phyloP scores from a whole-genome alignment of 768 basidiomycete species.

The Boletus rufocinnamomeus region DNA sequence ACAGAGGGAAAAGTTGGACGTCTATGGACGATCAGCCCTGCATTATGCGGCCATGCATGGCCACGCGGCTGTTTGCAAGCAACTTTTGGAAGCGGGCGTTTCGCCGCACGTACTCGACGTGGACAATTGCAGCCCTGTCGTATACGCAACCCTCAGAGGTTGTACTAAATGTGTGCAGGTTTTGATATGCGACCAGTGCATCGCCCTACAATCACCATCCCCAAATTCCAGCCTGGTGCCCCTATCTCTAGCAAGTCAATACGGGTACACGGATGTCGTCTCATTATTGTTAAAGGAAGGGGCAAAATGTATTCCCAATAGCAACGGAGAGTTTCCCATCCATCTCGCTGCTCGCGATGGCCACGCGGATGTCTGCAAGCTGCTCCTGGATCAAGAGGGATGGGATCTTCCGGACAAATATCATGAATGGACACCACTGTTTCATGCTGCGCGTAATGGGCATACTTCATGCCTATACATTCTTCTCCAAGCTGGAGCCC shows the following conservation, averaged over 20 bases:
- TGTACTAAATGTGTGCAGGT: conserved; percentile 79
- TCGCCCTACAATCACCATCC: conserved; percentile 58
- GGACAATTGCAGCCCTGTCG: conserved; percentile 92
- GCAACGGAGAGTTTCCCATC: conserved; percentile 95
- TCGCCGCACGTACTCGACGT: conserved; percentile 75
- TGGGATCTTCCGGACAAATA: conserved; percentile 94
- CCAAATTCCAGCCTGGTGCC: conserved; percentile 75
- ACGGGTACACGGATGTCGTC: conserved; percentile 84
- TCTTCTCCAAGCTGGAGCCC: conserved; percentile 78
- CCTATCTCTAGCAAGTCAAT: conserved; percentile 86
- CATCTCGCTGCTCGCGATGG: conserved; percentile 95
- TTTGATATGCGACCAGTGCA: conserved; percentile 73
- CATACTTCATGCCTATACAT: conserved; percentile 70
- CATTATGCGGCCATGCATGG: conserved; percentile 98
- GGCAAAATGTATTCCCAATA: conserved; percentile 79
- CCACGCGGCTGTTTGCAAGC: conserved; percentile 71
- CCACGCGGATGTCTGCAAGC: conserved; percentile 77
- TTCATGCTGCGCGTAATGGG: conserved; percentile 91
- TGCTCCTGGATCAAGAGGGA: conserved; percentile 72
- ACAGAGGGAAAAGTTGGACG: conserved; percentile 73
- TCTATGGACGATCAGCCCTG: conserved; percentile 89
- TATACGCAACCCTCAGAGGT: conserved; percentile 90
- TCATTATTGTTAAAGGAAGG: conserved; percentile 74
- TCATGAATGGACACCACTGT: conserved; percentile 97
- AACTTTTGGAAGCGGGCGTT: conserved; percentile 68